These are phyloP conservation scores for Quercus wislizeni DNA, from an alignment of 306 rosid genomes.

Conservation along the genomic window DNA sequence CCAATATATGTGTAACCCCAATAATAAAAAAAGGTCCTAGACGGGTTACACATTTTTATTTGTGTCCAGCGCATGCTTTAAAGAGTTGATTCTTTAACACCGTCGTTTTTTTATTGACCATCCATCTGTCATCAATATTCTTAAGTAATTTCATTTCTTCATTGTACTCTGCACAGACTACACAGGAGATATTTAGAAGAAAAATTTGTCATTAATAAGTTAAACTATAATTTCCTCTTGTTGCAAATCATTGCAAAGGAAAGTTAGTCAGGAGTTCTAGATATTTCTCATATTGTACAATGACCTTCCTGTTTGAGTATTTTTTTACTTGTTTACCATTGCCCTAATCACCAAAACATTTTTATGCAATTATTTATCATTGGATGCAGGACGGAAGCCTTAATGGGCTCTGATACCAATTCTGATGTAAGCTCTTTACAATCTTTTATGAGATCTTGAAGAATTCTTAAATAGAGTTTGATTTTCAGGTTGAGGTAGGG, in stretches of 20 bases:
- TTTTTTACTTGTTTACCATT: neutral
- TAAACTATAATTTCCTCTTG: neutral
- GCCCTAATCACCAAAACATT: neutral
- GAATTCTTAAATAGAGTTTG: no score
- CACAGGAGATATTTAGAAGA: neutral
- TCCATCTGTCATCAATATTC: neutral
- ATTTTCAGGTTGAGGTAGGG: no score
- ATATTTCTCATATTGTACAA: neutral
- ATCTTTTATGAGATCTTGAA: no score
- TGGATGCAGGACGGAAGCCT: no score
- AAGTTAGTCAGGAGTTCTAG: neutral
- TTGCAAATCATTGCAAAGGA: neutral
- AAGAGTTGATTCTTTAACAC: neutral
- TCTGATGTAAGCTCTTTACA: no score
- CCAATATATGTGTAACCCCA: no score
- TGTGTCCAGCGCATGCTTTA: neutral
- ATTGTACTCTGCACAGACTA: neutral
- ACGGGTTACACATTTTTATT: no score
- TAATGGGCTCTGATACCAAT: no score
- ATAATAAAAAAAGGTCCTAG: no score
- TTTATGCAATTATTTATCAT: neutral
- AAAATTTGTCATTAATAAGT: neutral
- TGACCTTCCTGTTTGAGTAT: neutral
- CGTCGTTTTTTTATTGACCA: neutral
- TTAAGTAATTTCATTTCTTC: neutral